Percentiles rank a stretch among this genome's conserved stretches.
phyloP scores from a whole-genome alignment of 352 stramenopile genomes.

The Phytophthora melonis region DNA sequence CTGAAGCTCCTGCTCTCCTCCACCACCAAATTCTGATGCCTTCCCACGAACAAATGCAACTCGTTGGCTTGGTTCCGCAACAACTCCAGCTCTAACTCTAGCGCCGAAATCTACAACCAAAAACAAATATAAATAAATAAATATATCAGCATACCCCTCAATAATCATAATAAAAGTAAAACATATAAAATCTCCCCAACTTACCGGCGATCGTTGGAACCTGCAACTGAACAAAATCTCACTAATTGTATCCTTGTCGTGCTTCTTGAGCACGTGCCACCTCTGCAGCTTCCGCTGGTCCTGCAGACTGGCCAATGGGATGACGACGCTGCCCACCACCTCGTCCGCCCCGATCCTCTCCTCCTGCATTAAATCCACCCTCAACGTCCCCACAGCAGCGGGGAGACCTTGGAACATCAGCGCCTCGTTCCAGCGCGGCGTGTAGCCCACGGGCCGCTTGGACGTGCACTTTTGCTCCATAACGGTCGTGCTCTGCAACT shows the following conservation, averaged over 20 bases:
- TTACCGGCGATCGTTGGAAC: constrained; percentile 62
- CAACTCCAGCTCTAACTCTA: constrained; percentile 64
- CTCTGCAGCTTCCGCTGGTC: constrained; percentile 56
- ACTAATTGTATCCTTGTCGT: constrained; percentile 39
- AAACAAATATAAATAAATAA: constrained; percentile 7
- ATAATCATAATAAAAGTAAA: neutral
- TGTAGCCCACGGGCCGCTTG: constrained; percentile 43
- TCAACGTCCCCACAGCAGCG: constrained; percentile 49
- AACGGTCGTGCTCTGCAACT: constrained; percentile 28
- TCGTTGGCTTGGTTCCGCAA: constrained; percentile 72
- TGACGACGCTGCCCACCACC: constrained; percentile 43
- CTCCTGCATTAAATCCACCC: constrained; percentile 71
- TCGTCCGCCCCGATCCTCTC: constrained; percentile 61
- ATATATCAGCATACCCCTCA: neutral
- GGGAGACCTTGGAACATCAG: constrained; percentile 58
- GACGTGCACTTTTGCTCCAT: constrained; percentile 49
- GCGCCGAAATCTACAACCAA: constrained; percentile 51
- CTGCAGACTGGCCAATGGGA: constrained; percentile 58
- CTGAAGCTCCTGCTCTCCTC: constrained; percentile 8
- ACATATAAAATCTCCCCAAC: neutral
- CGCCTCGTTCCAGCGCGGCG: constrained; percentile 51
- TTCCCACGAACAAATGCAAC: constrained; percentile 60
- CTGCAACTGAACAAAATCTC: constrained; percentile 58
- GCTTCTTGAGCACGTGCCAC: constrained; percentile 57
- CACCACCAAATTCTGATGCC: constrained; percentile 49